Conservation (phyloP, 2,329 filamentous ascomycete species). For the Colletotrichum abscissum region DNA sequence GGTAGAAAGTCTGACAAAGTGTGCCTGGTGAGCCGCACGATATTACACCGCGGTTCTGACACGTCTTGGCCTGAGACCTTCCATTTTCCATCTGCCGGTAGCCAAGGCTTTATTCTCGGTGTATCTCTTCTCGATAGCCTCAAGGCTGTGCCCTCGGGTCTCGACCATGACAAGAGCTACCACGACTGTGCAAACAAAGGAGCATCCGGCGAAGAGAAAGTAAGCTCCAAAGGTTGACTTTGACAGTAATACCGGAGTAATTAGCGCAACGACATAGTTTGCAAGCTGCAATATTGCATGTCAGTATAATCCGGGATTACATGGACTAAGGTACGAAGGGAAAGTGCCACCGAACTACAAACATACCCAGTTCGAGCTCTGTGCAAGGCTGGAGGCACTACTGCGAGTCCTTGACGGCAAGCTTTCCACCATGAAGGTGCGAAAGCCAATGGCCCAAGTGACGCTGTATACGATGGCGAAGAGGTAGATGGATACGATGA, state of each 20-base stretch:
- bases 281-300: constrained; percentile 43
- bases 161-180: constrained; percentile 55
- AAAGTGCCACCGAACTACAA: neutral
- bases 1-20: too few species aligned
- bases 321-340: too few species aligned
- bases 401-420: constrained; percentile 65
- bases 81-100: neutral
- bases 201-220: constrained; percentile 56
- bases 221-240: constrained; percentile 55
- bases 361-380: constrained; percentile 63
- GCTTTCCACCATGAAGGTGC: constrained; percentile 66
- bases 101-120: neutral
- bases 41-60: neutral
- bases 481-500: constrained; percentile 62
- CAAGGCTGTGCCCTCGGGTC: constrained; percentile 53
- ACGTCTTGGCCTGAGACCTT: neutral
- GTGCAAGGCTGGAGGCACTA: constrained; percentile 63
- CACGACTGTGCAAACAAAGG: constrained; percentile 49
- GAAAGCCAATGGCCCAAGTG: constrained; percentile 64
- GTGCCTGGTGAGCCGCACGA: neutral
- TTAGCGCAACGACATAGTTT: constrained; percentile 58
- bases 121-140: constrained; percentile 49
- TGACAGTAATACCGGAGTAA: constrained; percentile 53
- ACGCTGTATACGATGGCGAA: constrained; percentile 57
- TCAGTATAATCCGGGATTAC: neutral